Evolutionary conservation across 345 rosid species (phyloP).

Genomic region (Rhodomyrtus tomentosa): DNA sequence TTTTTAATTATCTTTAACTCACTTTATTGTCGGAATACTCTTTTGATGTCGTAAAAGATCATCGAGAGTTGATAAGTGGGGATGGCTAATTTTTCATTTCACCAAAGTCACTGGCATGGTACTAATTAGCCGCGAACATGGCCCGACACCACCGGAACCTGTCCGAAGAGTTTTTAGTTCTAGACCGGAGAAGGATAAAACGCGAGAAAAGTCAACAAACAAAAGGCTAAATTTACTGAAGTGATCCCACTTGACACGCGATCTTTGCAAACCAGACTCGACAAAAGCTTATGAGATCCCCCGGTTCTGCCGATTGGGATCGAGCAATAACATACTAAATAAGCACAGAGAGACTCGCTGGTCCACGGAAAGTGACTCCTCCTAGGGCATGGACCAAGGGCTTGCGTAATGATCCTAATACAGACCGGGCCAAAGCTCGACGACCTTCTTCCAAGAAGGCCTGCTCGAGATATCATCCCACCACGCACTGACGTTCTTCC

Average conservation of each 20-base stretch:
- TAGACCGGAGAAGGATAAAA: background rate
- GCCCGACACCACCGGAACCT: background rate
- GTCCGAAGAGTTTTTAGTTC: background rate
- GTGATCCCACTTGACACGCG: background rate
- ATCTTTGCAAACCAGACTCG: background rate
- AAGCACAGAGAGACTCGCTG: background rate
- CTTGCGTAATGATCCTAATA: background rate
- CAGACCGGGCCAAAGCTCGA: conserved; percentile 10
- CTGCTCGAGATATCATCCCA: conserved; percentile 61
- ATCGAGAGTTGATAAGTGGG: background rate
- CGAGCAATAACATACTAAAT: background rate
- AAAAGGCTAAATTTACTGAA: too few species aligned
- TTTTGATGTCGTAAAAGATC: background rate
- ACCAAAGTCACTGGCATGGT: background rate
- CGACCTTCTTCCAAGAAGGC: conserved; percentile 51
- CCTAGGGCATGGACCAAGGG: background rate
- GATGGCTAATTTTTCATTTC: background rate
- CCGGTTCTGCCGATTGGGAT: background rate
- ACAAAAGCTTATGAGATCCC: background rate
- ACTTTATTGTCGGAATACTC: too few species aligned
- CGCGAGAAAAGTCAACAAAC: background rate
- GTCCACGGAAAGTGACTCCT: background rate
- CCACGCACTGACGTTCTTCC: conserved; percentile 62
- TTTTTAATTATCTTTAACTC: too few species aligned
- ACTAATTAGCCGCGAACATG: background rate